Evolutionary conservation across 495 filamentous ascomycete genomes (phyloP), one percentile per base, ranked within the genome.

Genomic region (Penicillium odoratum): DNA sequence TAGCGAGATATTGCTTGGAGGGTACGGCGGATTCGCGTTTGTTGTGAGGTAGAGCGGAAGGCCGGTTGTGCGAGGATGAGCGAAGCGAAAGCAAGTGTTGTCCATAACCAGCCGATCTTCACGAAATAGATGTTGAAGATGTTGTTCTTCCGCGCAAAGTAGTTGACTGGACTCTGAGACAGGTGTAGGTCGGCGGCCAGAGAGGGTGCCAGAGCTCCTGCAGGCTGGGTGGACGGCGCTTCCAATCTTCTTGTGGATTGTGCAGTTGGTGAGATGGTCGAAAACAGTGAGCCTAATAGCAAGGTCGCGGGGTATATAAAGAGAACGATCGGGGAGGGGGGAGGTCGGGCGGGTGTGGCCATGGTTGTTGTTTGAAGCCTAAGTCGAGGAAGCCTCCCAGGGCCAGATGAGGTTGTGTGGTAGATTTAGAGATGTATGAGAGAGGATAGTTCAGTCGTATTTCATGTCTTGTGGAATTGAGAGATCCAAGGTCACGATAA

Each of bases 31-130:
- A 65, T 43, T 31, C 69, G 68, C 10, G 56, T 58, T 53, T 69
- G 62, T 50, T 59, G 62, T 33, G 57, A 60, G 16, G 49, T 51
- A 3, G 55, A 59, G 21, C 51, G 50, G 54, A 78, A 74, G 0
- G 76, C 69, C 0, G 85, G 79, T 60, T 92, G 87, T 21, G 81
- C 83, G 15, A 77, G 48, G 3, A 88, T 55, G 43, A 93, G 87
- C 3, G 83, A 56, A 11, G 81, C 68, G 59, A 95, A 90, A 7
- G 88, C 84, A 25, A 80, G 58, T 0, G 89, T 91, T 21, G 89
- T 84, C 94, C 94, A 98, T 33, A 88, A 78, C 94, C 94, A 98
- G 48, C 92, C 94, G 48, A 88, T 80, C 78, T 98, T 98, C 61
- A 98, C 94, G 60, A 98, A 98, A 59, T 90, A 80, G 46, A 85